Evolutionary conservation across 1,139 yeast species (phyloP).

Genomic region (Sugiyamaella neomexicana): DNA sequence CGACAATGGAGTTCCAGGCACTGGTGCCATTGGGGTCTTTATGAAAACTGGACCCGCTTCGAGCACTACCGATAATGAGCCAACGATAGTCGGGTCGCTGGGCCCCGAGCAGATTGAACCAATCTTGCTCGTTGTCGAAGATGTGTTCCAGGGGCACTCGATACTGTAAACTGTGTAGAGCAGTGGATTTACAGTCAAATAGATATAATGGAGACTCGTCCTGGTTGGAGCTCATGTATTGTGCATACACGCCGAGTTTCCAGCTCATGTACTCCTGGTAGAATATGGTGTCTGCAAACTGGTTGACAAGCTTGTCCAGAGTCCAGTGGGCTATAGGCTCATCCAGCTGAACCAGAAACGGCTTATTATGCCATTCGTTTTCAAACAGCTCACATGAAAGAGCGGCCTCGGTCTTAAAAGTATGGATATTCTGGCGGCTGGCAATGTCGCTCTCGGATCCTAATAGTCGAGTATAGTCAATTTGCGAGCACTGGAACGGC

Average conservation of each 20-base stretch:
- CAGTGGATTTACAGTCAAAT: constrained; percentile 59
- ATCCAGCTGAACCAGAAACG: constrained; percentile 59
- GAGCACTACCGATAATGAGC: constrained; percentile 78
- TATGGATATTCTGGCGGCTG: constrained; percentile 49
- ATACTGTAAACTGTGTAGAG: constrained; percentile 45
- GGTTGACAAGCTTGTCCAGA: constrained; percentile 47
- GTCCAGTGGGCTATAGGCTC: constrained; percentile 58
- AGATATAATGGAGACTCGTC: constrained; percentile 86
- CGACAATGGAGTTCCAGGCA: constrained; percentile 83
- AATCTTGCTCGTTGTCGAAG: constrained; percentile 39
- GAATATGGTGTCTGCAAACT: constrained; percentile 63
- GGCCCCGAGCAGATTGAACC: constrained; percentile 37
- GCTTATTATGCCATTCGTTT: constrained; percentile 50
- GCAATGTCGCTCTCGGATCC: constrained; percentile 22
- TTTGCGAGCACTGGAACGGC: constrained; percentile 76
- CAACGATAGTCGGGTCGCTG: constrained; percentile 84
- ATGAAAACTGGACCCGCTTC: constrained; percentile 88
- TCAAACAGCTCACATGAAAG: constrained; percentile 52
- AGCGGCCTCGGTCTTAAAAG: constrained; percentile 31
- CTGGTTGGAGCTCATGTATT: constrained; percentile 58
- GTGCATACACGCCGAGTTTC: constrained; percentile 61
- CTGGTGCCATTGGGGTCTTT: constrained; percentile 89
- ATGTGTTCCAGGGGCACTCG: constrained; percentile 52
- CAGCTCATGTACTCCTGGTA: constrained; percentile 86
- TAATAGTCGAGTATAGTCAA: constrained; percentile 49